Base-by-base conservation (phyloP, 371 early-diverging fungal species). In the Mucor velutinosus region DNA sequence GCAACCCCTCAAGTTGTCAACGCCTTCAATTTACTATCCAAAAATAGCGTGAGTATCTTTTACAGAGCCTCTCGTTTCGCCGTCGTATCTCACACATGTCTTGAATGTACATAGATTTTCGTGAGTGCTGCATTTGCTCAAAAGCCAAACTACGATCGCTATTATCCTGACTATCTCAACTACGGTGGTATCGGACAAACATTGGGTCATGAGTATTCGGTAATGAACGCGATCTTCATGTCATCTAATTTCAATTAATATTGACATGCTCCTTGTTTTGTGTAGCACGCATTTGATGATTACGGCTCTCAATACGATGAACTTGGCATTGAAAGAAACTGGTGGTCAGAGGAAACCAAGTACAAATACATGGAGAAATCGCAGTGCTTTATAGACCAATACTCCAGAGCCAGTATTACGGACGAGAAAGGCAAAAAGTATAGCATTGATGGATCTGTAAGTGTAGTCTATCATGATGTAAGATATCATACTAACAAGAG, bases 151-250 rank as follows among this genome's bases (percentile, higher is more conserved):
- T 80, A 73, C 67, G 75, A 79, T 56, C 45, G 58, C 5, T 67
- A 78, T 25, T 74, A 69, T 23, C 88, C 88, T 11, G 88, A 83
- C 47, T 86, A 85, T 63, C 11, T 89, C 19, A 87, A 87, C 32
- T 89, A 80, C 71, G 90, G 87, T 19, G 82, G 79, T 27, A 83
- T 90, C 55, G 89, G 90, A 21, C 74, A 77, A 35, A 80, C 88
- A n/a, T 69, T 87, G 14, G 90, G 86, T 5, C 89, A 90, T 72
- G 90, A 88, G 66, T 75, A 86, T 29, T 83, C 86, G 63, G 87
- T 87, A 80, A 75, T 6, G 41, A 35, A 35, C 0, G 17, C 17
- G 72, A 51, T 23, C 0, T 7, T 37, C 3, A n/a, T 8, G 21
- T 41, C 12, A 12, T 12, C 23, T 35, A 37, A 37, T 47, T 21